Percentiles rank a stretch among this genome's conserved stretches.
Evolutionary conservation across 2,329 filamentous ascomycete genomes (phyloP).

Genomic region (Alternaria sp.): DNA sequence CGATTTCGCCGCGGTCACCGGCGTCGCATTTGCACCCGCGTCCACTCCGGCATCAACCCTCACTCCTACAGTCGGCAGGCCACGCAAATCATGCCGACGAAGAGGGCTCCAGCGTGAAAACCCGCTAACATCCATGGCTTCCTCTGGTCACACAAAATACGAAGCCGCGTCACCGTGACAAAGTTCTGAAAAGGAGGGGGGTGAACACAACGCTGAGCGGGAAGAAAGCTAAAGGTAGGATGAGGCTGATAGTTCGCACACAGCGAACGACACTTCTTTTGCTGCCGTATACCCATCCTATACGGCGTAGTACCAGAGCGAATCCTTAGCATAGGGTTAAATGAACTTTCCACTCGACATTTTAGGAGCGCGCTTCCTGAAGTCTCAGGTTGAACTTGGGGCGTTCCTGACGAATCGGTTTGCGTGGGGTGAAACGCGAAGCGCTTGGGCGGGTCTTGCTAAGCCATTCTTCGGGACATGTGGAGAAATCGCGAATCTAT

Average conservation of each 20-base stretch:
- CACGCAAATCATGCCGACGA: slow-evolving; percentile 10
- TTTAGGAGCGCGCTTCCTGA: slow-evolving; percentile 31
- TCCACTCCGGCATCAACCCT: background rate
- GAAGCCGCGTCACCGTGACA: no score
- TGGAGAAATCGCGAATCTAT: slow-evolving; percentile 1
- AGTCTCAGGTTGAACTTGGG: background rate
- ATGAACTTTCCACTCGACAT: slow-evolving; percentile 1
- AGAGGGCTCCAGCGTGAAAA: slow-evolving; percentile 21
- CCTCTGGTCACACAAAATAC: background rate
- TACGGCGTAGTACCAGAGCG: slow-evolving; percentile 32
- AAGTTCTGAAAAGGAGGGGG: no score
- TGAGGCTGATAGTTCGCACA: slow-evolving; percentile 27
- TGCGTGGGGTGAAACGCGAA: slow-evolving; percentile 28
- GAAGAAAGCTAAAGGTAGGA: background rate
- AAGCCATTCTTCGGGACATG: background rate
- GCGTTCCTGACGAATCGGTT: slow-evolving; percentile 32
- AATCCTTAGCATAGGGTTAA: slow-evolving; percentile 22
- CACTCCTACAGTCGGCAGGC: slow-evolving; percentile 4
- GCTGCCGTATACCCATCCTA: slow-evolving; percentile 4
- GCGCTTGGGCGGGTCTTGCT: slow-evolving; percentile 21
- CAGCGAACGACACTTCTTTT: slow-evolving; percentile 35
- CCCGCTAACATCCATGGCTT: slow-evolving; percentile 14
- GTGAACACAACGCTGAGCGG: no score
- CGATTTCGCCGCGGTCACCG: background rate
- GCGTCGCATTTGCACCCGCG: slow-evolving; percentile 10